phyloP scores from a whole-genome alignment of 805 yeast species.

The Ascoidea tarda region DNA sequence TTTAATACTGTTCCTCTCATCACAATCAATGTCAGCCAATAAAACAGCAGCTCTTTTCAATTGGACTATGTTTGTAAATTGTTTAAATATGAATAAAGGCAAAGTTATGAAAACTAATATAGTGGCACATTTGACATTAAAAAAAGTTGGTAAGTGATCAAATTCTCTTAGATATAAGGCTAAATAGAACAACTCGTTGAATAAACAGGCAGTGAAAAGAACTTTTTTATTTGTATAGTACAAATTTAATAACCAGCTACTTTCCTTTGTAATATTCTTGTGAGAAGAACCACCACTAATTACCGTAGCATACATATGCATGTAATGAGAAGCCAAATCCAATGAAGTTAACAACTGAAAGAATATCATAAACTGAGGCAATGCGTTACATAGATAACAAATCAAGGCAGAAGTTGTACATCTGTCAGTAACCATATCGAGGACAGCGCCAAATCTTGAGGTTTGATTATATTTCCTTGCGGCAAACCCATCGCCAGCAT shows the following conservation, averaged over 20 bases:
- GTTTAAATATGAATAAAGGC: constrained; percentile 88
- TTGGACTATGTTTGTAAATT: constrained; percentile 79
- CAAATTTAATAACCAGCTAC: constrained; percentile 59
- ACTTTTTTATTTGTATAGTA: constrained; percentile 82
- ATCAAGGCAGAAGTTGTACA: constrained; percentile 92
- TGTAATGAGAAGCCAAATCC: constrained; percentile 87
- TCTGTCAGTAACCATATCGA: constrained; percentile 98
- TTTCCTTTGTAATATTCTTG: constrained; percentile 62
- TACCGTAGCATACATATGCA: constrained; percentile 96
- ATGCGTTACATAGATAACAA: constrained; percentile 58
- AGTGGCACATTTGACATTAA: constrained; percentile 9
- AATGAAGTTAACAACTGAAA: constrained; percentile 81
- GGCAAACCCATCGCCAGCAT: constrained; percentile 93
- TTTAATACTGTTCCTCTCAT: constrained; percentile 22
- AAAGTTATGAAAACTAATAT: constrained; percentile 18
- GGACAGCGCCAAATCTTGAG: constrained; percentile 86
- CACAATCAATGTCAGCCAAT: constrained; percentile 68
- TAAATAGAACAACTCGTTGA: constrained; percentile 86
- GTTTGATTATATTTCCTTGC: constrained; percentile 85
- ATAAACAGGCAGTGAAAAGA: constrained; percentile 78
- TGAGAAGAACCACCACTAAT: constrained; percentile 70
- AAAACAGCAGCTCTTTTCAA: constrained; percentile 71
- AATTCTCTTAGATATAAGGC: constrained; percentile 74
- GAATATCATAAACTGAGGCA: constrained; percentile 24
- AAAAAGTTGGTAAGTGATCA: constrained; percentile 17